These are phyloP conservation scores for Penicillium hordei DNA, from an alignment of 2,329 filamentous ascomycete genomes.

Conservation along the genomic window DNA sequence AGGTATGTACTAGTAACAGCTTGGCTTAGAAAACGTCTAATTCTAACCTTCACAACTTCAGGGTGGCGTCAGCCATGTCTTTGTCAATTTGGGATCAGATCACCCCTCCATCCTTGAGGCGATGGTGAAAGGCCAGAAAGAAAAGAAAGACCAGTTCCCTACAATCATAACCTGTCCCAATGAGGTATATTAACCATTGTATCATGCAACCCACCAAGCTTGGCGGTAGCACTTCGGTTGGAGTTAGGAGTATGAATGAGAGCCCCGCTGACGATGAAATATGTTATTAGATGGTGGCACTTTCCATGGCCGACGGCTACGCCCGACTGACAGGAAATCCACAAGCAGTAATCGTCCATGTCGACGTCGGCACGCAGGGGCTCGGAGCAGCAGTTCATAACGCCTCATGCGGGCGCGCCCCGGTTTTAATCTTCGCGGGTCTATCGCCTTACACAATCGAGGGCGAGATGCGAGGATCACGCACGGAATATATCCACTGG, in stretches of 20 bases:
- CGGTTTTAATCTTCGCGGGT: constrained; percentile 75
- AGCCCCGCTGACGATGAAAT: not conserved
- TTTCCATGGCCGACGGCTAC: constrained; percentile 82
- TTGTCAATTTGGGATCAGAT: constrained; percentile 56
- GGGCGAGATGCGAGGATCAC: constrained; percentile 72
- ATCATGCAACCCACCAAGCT: not conserved
- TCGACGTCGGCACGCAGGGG: constrained; percentile 79
- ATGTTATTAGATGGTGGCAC: constrained; percentile 68
- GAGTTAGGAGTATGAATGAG: constrained; percentile 2
- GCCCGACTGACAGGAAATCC: constrained; percentile 69
- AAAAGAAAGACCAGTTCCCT: constrained; percentile 65
- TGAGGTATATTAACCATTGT: constrained; percentile 55
- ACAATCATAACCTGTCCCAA: constrained; percentile 77
- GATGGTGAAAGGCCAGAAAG: constrained; percentile 72
- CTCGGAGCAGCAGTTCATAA: constrained; percentile 78
- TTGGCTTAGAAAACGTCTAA: not conserved
- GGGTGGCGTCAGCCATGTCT: constrained; percentile 53
- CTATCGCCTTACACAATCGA: constrained; percentile 74
- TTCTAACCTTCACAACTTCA: constrained; percentile 15
- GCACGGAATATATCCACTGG: constrained; percentile 85
- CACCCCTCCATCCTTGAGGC: constrained; percentile 77
- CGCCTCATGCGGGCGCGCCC: constrained; percentile 70
- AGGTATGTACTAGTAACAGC: constrained; percentile 53
- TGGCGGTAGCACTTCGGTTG: constrained; percentile 6
- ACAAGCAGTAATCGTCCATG: constrained; percentile 76